phyloP scores from a whole-genome alignment of 768 basidiomycete species.

The Arthromyces matolae region DNA sequence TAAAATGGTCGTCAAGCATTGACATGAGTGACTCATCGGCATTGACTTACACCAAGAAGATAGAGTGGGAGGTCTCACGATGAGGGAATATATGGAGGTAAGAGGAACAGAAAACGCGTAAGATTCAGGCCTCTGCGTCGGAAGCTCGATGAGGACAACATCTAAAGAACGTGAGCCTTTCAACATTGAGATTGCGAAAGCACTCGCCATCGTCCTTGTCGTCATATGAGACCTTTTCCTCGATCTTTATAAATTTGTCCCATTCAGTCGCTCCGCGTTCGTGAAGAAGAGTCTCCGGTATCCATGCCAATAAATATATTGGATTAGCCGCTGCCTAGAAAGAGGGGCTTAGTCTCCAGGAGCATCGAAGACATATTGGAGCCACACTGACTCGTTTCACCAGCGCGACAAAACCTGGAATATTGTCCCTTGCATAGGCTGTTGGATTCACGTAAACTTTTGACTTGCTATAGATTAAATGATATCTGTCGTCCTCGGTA shows the following conservation, averaged over 20 bases:
- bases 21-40: constrained; percentile 16
- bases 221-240: constrained; percentile 54
- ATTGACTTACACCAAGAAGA: constrained; percentile 70
- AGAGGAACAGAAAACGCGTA: constrained; percentile 96
- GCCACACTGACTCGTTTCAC: constrained; percentile 72
- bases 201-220: constrained; percentile 77
- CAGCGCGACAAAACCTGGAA: constrained; percentile 88
- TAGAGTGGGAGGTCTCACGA: constrained; percentile 79
- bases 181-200: constrained; percentile 5
- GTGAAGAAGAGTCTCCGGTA: constrained; percentile 81
- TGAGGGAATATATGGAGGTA: constrained; percentile 83
- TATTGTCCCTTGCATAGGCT: constrained; percentile 86
- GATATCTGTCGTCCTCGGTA: constrained; percentile 61
- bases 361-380: background rate
- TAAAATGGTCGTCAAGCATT: constrained; percentile 31
- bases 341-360: constrained; percentile 4
- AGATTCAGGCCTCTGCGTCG: constrained; percentile 78
- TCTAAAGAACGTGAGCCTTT: constrained; percentile 40
- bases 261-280: constrained; percentile 82
- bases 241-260: constrained; percentile 86
- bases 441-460: constrained; percentile 97
- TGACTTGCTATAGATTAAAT: constrained; percentile 85
- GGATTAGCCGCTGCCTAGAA: constrained; percentile 70
- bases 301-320: constrained; percentile 85
- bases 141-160: constrained; percentile 81